Percentiles rank a stretch among this genome's conserved stretches.
These are phyloP conservation scores for Monilinia vaccinii-corymbosi DNA, from an alignment of 2,329 filamentous ascomycete genomes.

Conservation along the genomic window DNA sequence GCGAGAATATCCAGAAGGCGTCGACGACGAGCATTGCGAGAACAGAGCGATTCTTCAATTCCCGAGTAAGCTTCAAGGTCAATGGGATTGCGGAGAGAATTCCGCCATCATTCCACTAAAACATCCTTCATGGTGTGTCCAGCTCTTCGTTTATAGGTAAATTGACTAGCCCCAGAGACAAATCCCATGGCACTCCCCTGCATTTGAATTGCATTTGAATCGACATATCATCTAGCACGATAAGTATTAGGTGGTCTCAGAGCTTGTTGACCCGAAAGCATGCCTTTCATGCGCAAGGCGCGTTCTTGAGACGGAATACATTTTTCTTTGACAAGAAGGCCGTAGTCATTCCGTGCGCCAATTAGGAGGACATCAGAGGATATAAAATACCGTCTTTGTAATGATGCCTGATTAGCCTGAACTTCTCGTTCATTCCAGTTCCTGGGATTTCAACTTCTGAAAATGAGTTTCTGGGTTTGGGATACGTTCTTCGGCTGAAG, in stretches of 20 bases:
- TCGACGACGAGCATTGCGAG: constrained; percentile 11
- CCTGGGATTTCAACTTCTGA: background rate
- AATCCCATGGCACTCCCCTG: constrained; percentile 11
- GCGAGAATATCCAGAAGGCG: constrained; percentile 10
- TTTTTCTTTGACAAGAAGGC: background rate
- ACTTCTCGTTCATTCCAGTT: background rate
- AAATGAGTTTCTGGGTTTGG: background rate
- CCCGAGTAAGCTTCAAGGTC: constrained; percentile 14
- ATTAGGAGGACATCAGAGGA: background rate
- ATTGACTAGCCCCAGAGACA: constrained; percentile 5
- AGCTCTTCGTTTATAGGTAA: constrained; percentile 13
- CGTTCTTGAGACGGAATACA: background rate
- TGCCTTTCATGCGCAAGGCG: constrained; percentile 7
- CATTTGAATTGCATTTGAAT: constrained; percentile 13
- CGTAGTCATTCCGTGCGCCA: background rate
- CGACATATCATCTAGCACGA: constrained; percentile 8
- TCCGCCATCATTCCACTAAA: constrained; percentile 12
- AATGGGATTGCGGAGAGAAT: constrained; percentile 9
- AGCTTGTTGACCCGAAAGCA: constrained; percentile 9
- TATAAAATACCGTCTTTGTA: background rate
- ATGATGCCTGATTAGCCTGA: background rate
- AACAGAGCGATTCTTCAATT: constrained; percentile 14
- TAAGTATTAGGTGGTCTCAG: constrained; percentile 9
- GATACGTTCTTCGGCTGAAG: background rate
- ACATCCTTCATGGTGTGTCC: constrained; percentile 14